Percentiles rank a stretch among this genome's conserved stretches.
These are phyloP conservation scores for Macrolepiota albuminosa DNA, from an alignment of 768 basidiomycete species.

Conservation along the genomic window DNA sequence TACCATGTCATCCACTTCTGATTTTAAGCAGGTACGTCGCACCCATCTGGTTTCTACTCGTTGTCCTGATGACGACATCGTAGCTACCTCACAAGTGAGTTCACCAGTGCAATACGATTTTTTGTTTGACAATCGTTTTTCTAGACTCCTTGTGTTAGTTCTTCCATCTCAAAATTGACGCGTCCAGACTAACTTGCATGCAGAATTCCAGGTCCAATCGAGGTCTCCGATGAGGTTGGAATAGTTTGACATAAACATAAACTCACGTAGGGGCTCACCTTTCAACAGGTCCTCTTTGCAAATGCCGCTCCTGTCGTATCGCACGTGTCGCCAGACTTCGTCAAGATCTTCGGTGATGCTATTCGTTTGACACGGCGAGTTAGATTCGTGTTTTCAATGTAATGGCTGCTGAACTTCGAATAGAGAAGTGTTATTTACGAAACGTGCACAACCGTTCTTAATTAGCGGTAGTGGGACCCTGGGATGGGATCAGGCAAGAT, in stretches of 20 bases:
- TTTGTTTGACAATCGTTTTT: conserved; percentile 9
- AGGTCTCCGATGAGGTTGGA: conserved; percentile 45
- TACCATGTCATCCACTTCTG: conserved; percentile 20
- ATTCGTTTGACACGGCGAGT: conserved; percentile 75
- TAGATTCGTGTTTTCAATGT: background rate
- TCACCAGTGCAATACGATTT: conserved; percentile 19
- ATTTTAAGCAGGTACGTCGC: conserved; percentile 27
- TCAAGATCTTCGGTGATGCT: conserved; percentile 83
- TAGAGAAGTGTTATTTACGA: conserved; percentile 76
- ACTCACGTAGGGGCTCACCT: background rate
- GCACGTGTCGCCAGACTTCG: conserved; percentile 86
- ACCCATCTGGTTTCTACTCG: background rate
- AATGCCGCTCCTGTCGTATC: conserved; percentile 92
- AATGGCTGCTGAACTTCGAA: conserved; percentile 6
- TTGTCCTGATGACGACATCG: background rate
- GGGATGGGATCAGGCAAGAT: conserved; percentile 87
- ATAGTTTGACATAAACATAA: background rate
- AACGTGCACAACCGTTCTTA: conserved; percentile 82
- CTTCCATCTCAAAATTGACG: background rate
- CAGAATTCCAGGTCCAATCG: conserved; percentile 64
- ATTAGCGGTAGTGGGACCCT: conserved; percentile 94
- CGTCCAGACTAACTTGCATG: conserved; percentile 8
- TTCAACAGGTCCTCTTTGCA: conserved; percentile 71
- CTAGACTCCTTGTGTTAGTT: conserved; percentile 49
- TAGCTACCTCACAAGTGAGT: conserved; percentile 35